Percentiles rank a stretch among this genome's conserved stretches.
These are phyloP conservation scores for Rhizopogon hawkerae DNA, from an alignment of 1,284 basidiomycete genomes.

Conservation along the genomic window DNA sequence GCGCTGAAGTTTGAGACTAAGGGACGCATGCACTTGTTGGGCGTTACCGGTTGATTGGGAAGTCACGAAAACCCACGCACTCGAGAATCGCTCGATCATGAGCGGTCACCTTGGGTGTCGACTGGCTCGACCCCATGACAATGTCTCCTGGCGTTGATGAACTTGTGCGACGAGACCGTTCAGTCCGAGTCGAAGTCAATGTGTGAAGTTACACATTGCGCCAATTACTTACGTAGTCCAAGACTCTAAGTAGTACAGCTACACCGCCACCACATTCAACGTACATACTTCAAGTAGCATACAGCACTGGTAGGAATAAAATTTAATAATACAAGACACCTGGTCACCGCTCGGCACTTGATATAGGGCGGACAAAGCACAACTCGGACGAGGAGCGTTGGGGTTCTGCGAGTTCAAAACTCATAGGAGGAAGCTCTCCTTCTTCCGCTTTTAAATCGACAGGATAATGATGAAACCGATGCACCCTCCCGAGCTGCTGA, in stretches of 20 bases:
- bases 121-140: conserved; percentile 66
- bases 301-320: neutral
- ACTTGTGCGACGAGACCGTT: neutral
- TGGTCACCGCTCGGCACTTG: neutral
- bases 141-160: neutral
- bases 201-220: neutral
- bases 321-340: neutral
- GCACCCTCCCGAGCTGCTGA: neutral
- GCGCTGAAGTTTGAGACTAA: conserved; percentile 84
- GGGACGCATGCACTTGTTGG: conserved; percentile 14
- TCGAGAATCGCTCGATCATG: conserved; percentile 94
- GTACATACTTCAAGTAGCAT: too few relatives aligned
- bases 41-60: conserved; percentile 12
- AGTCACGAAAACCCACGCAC: conserved; percentile 41
- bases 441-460: conserved; percentile 1
- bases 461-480: conserved; percentile 1
- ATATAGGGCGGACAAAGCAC: neutral
- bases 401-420: neutral
- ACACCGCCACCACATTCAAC: neutral
- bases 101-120: conserved; percentile 80
- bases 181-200: neutral
- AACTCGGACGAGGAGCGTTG: neutral
- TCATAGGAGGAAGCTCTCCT: neutral
- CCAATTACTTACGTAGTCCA: too few relatives aligned
- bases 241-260: neutral